These are phyloP conservation scores for Coemansia sp. DNA, from an alignment of 192 early-diverging fungal genomes.

Conservation along the genomic window DNA sequence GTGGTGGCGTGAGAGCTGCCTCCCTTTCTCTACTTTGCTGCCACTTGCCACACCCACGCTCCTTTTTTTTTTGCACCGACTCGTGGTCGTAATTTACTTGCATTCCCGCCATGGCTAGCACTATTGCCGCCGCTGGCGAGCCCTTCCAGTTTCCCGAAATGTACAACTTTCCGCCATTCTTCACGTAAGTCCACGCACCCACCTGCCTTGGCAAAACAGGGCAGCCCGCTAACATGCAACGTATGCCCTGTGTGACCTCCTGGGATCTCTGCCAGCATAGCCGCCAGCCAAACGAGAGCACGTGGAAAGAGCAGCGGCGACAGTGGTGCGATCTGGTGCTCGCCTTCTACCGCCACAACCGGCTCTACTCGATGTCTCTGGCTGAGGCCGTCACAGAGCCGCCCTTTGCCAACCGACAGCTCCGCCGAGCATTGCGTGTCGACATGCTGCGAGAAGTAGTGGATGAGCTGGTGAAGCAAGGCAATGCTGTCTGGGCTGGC, in stretches of 20 bases:
- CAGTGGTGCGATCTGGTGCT: conserved; percentile 81
- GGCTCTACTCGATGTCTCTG: conserved; percentile 63
- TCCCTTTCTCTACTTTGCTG: background rate
- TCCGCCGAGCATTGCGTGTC: conserved; percentile 62
- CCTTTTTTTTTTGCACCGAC: background rate
- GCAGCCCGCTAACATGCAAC: background rate
- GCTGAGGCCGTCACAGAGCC: conserved; percentile 56
- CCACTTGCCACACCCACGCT: background rate
- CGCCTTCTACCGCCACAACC: conserved; percentile 63
- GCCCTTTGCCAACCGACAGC: conserved; percentile 69
- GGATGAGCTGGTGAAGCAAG: conserved; percentile 68
- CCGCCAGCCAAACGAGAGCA: conserved; percentile 75
- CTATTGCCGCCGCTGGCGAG: background rate
- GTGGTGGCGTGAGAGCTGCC: background rate
- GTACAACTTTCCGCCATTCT: conserved; percentile 90
- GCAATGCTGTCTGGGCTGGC: conserved; percentile 55
- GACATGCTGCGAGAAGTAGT: conserved; percentile 71
- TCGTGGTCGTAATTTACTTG: background rate
- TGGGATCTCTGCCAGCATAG: conserved; percentile 29
- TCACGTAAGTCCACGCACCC: conserved; percentile 61
- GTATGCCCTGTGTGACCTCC: conserved; percentile 3
- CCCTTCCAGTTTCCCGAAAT: conserved; percentile 77
- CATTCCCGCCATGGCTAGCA: conserved; percentile 8
- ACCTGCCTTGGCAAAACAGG: background rate
- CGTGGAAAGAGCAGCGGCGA: conserved; percentile 77